Percentiles rank a stretch among this genome's conserved stretches.
Evolutionary conservation across 129 eudicot genomes (phyloP).

Genomic region (Ambrosia trifida): DNA sequence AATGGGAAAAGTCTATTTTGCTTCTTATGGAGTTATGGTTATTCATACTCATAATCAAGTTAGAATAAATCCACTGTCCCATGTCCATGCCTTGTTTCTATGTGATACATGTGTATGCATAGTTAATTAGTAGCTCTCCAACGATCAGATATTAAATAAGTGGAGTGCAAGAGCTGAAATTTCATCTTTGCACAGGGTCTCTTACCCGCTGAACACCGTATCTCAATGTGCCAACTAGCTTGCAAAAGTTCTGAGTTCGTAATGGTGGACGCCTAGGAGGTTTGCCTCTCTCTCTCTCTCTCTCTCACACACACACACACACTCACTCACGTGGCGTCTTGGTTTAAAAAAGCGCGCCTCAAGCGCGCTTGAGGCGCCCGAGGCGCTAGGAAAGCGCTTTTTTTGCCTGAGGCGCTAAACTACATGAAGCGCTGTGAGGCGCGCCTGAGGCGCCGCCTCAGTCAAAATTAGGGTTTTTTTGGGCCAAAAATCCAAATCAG

Average conservation of each 20-base stretch:
- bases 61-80: neutral
- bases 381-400: too few relatives aligned
- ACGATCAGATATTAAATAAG: neutral
- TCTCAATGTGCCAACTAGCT: conserved; percentile 76
- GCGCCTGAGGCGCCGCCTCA: too few relatives aligned
- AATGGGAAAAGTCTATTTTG: neutral
- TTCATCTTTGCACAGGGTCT: conserved; percentile 55
- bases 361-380: too few relatives aligned
- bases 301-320: neutral
- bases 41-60: neutral
- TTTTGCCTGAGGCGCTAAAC: too few relatives aligned
- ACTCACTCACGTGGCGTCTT: too few relatives aligned
- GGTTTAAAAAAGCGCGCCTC: too few relatives aligned
- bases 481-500: too few relatives aligned
- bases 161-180: neutral
- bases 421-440: too few relatives aligned
- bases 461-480: too few relatives aligned
- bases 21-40: neutral
- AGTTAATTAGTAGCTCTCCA: neutral
- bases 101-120: neutral
- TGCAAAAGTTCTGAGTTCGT: conserved; percentile 76
- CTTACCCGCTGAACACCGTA: conserved; percentile 71
- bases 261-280: conserved; percentile 98
- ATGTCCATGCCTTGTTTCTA: neutral
- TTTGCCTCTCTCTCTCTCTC: conserved; percentile 32